These are phyloP conservation scores for Phytophthora crassamura DNA, from an alignment of 352 stramenopile genomes.

Conservation along the genomic window DNA sequence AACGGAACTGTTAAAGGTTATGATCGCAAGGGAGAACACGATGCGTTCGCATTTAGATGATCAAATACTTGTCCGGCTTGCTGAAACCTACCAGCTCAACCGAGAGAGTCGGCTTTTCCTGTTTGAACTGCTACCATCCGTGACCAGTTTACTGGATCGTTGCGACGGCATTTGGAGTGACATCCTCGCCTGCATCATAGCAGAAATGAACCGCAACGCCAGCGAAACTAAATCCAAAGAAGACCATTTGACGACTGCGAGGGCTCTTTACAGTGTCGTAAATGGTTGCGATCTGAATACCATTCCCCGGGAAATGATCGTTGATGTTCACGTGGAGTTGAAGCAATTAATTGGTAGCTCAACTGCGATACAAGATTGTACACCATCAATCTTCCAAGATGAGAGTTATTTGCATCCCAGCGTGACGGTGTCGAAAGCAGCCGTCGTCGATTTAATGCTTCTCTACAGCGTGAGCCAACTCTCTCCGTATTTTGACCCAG, in stretches of 20 bases:
- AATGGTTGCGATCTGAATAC: not conserved
- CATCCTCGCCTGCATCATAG: not conserved
- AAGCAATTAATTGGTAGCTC: not conserved
- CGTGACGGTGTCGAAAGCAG: not conserved
- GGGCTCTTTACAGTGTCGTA: not conserved
- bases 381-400: not conserved
- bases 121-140: conserved; percentile 11
- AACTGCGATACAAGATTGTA: not conserved
- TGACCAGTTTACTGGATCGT: not conserved
- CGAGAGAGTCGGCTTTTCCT: not conserved
- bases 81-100: not conserved
- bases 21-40: not conserved
- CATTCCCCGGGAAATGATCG: conserved; percentile 4
- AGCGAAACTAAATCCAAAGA: not conserved
- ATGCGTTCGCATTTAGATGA: not conserved
- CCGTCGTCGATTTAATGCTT: conserved; percentile 7
- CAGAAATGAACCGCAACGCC: not conserved
- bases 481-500: not conserved
- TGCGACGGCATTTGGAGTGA: not conserved
- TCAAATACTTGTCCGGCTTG: not conserved
- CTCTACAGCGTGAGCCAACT: conserved; percentile 11
- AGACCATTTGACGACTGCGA: not conserved
- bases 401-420: too few species aligned
- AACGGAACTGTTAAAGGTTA: conserved; percentile 8
- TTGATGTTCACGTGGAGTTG: not conserved